Evolutionary conservation across 2,329 filamentous ascomycete genomes (phyloP).

Genomic region (Fusarium torreyae): DNA sequence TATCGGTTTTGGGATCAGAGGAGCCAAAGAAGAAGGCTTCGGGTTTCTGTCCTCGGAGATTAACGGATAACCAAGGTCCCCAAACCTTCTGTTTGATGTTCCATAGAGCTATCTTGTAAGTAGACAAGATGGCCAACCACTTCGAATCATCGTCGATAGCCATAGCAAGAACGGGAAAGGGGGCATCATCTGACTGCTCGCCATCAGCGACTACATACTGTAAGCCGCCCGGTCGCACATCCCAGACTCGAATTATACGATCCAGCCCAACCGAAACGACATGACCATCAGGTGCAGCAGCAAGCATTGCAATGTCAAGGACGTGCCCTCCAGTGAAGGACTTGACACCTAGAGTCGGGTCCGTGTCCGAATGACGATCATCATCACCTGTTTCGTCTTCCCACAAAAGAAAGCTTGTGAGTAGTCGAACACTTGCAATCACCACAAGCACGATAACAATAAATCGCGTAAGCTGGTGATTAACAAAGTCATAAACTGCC

Average conservation of each 20-base stretch:
- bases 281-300: constrained; percentile 73
- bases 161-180: constrained; percentile 74
- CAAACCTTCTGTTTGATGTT: constrained; percentile 71
- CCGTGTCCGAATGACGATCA: constrained; percentile 62
- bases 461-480: constrained; percentile 72
- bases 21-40: constrained; percentile 75
- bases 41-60: constrained; percentile 67
- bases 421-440: constrained; percentile 74
- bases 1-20: constrained; percentile 51
- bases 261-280: constrained; percentile 81
- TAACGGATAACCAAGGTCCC: constrained; percentile 68
- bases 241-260: constrained; percentile 76
- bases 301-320: constrained; percentile 78
- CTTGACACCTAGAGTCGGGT: constrained; percentile 70
- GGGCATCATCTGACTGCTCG: constrained; percentile 59
- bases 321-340: constrained; percentile 74
- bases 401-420: constrained; percentile 83
- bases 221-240: constrained; percentile 63
- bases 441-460: constrained; percentile 74
- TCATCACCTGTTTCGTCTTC: constrained; percentile 68
- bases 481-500: constrained; percentile 75
- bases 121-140: constrained; percentile 77
- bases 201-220: constrained; percentile 61
- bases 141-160: constrained; percentile 75
- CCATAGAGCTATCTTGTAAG: constrained; percentile 74